A percentile compares a stretch with the other conserved stretches of the same genome.
phyloP scores from a whole-genome alignment of 73 alveolate species.

The Tetrahymena malaccensis region DNA sequence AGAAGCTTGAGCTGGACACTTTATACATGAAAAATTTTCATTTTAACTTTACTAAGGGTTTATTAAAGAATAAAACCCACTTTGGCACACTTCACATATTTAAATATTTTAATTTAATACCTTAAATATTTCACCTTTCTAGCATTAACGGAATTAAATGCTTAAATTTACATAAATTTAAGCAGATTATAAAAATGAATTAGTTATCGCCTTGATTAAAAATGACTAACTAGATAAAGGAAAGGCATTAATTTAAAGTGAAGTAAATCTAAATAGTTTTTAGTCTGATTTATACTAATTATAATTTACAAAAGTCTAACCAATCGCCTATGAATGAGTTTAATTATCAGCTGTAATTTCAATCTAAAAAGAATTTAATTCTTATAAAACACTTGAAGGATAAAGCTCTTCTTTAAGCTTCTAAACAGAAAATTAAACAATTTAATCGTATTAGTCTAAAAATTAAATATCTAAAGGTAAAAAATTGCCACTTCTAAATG shows the following conservation, averaged over 20 bases:
- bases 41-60: neutral
- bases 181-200: neutral
- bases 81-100: neutral
- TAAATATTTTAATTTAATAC: no score
- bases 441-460: neutral
- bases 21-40: neutral
- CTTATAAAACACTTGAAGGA: neutral
- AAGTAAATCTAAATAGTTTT: neutral
- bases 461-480: neutral
- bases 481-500: neutral
- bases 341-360: neutral
- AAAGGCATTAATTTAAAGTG: neutral
- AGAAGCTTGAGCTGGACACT: neutral
- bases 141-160: neutral
- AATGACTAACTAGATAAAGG: neutral
- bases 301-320: neutral
- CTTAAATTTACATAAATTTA: no score
- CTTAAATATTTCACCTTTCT: neutral
- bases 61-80: neutral
- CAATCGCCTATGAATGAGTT: neutral
- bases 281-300: neutral
- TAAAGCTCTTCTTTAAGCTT: neutral
- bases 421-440: neutral
- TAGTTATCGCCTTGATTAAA: neutral
- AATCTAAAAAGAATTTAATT: neutral